Evolutionary conservation across 2,329 filamentous ascomycete genomes (phyloP), one percentile per base, ranked within the genome.

Genomic region (Clarireedia homoeocarpa): DNA sequence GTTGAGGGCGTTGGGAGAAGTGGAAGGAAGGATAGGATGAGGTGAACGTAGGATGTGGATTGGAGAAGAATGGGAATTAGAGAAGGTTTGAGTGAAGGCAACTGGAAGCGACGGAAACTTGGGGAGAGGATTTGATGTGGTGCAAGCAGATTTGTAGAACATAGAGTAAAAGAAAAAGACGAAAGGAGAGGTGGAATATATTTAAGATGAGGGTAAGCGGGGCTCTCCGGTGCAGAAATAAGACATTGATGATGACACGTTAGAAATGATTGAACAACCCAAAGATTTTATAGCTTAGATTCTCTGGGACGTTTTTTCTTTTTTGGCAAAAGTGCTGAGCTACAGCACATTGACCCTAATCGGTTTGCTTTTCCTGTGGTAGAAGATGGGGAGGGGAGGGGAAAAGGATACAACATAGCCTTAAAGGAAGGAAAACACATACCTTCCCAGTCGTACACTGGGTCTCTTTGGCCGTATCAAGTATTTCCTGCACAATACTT

Each of bases 381-480:
- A 61, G 86, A 77, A 14, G 89, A 77, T 30, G 81, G 73, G 7
- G 72, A 66, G 0, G 73, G 67, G 71, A 64, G 14, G 79, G 80
- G 62, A 90, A 90, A 1, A 91, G 67, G 83, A 91, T 86, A 36
- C 17, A 20, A 12, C 6, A 87, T 91, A 80, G 86, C 36, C 9
- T 27, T 12, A 38, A 24, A 14, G 10, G 30, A 23, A 9, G 48
- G 40, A 14, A 9, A n/a, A 38, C 15, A 23, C 67, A 62, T 67
- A 81, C 83, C 76, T 92, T 94, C 53, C 89, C 89, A 42, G 75
- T 74, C 0, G 80, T 75, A 12, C 88, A 77, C 24, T 77, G 75
- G 14, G 75, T 77, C 17, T 78, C 73, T 9, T 77, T 74, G 0
- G 89, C 89, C 20, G 88, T 70, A 17, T 76, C 71, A 15, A 84